Conservation (phyloP, 768 basidiomycete genomes). For the Mycena alexandri region DNA sequence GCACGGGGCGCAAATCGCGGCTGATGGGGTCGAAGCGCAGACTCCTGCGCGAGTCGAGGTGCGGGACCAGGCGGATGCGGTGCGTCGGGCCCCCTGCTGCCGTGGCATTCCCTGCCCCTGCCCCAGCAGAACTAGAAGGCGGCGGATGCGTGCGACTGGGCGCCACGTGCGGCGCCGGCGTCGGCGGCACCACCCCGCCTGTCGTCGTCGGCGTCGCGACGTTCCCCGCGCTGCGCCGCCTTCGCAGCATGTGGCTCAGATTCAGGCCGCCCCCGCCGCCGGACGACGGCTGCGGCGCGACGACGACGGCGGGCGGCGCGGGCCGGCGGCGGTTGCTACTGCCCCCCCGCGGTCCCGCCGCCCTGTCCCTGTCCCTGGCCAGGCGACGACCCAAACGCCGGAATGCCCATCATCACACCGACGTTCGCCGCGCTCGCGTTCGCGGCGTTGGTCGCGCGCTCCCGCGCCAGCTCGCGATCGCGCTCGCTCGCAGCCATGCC, state of each 20-base stretch:
- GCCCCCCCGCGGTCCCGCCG: no score
- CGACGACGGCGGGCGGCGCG: background rate
- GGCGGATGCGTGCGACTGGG: background rate
- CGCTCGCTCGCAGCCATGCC: no score
- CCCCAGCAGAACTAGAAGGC: background rate
- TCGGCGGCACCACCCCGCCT: slow-evolving; percentile 2
- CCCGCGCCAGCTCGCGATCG: no score
- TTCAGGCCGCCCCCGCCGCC: background rate
- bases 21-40: slow-evolving; percentile 94
- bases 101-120: background rate
- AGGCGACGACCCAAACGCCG: no score
- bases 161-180: background rate
- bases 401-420: no score
- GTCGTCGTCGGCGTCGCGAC: background rate
- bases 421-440: no score
- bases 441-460: no score
- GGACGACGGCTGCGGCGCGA: background rate
- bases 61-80: slow-evolving; percentile 94
- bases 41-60: slow-evolving; percentile 90
- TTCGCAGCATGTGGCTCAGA: slow-evolving; percentile 23
- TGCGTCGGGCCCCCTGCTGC: slow-evolving; percentile 50
- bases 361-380: background rate
- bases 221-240: slow-evolving; percentile 29
- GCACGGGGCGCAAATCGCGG: slow-evolving; percentile 79
- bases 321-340: slow-evolving; percentile 15